Conservation (phyloP, 2,329 filamentous ascomycete species). For the Ceratocystis colombiana region DNA sequence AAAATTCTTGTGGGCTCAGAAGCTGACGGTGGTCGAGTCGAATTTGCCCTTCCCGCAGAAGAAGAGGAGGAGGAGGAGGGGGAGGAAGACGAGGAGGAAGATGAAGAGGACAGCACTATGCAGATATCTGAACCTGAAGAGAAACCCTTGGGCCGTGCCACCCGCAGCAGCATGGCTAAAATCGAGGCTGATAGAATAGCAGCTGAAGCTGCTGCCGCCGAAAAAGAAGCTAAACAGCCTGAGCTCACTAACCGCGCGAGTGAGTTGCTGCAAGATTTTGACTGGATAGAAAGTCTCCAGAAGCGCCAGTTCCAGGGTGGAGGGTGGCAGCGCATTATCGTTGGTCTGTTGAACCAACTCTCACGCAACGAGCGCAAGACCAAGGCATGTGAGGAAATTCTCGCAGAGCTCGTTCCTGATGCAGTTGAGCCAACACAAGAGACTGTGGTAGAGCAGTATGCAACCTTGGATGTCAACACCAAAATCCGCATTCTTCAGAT, state of each 20-base stretch:
- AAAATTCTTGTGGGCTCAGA: conserved; percentile 75
- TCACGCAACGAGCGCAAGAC: conserved; percentile 64
- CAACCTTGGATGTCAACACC: conserved; percentile 67
- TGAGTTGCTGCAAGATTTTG: conserved; percentile 62
- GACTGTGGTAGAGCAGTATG: conserved; percentile 63
- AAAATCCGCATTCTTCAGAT: conserved; percentile 74
- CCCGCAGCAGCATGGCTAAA: conserved; percentile 76
- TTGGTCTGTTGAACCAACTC: conserved; percentile 75
- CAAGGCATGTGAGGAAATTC: conserved; percentile 64
- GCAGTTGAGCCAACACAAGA: conserved; percentile 65
- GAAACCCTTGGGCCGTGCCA: conserved; percentile 59
- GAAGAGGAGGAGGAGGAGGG: conserved; percentile 52
- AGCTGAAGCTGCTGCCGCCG: conserved; percentile 47
- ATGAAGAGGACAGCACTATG: conserved; percentile 44
- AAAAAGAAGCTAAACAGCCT: conserved; percentile 41
- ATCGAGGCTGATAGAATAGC: conserved; percentile 61
- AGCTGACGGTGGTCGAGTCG: conserved; percentile 64
- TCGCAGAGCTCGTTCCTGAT: conserved; percentile 70
- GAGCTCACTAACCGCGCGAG: conserved; percentile 55
- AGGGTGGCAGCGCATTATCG: conserved; percentile 83
- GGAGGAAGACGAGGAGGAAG: conserved; percentile 50
- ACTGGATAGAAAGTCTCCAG: conserved; percentile 77
- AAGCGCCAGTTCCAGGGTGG: conserved; percentile 78
- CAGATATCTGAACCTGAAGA: conserved; percentile 62
- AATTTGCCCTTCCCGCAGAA: conserved; percentile 62